Percentiles rank a stretch among this genome's conserved stretches.
Conservation (phyloP, 345 rosid genomes). For the Salix exigua region DNA sequence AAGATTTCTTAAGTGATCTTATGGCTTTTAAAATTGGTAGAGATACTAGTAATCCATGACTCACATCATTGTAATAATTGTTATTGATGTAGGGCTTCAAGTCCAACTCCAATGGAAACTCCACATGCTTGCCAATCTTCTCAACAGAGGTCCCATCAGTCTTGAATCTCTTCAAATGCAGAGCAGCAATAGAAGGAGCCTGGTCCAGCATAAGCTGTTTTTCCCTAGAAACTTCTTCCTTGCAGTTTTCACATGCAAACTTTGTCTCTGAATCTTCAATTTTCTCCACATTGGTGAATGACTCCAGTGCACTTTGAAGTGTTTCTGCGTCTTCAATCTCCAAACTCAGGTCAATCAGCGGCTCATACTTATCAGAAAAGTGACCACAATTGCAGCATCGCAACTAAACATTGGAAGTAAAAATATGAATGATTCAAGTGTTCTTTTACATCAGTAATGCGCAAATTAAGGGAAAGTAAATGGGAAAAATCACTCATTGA, state of each 20-base stretch:
- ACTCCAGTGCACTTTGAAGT: conserved; percentile 57
- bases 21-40: neutral
- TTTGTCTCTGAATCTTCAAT: conserved; percentile 58
- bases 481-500: neutral
- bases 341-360: conserved; percentile 64
- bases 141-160: conserved; percentile 54
- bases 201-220: conserved; percentile 74
- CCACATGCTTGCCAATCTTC: conserved; percentile 73
- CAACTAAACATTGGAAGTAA: conserved; percentile 36
- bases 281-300: conserved; percentile 72
- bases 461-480: neutral
- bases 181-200: conserved; percentile 60
- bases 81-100: conserved; percentile 53
- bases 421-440: neutral
- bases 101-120: conserved; percentile 77
- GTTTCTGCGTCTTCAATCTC: conserved; percentile 60
- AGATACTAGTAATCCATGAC: conserved; percentile 16
- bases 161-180: conserved; percentile 91
- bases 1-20: neutral
- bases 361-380: conserved; percentile 56
- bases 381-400: conserved; percentile 65
- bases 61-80: conserved; percentile 36
- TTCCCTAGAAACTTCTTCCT: conserved; percentile 57
- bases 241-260: conserved; percentile 67
- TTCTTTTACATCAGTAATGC: neutral